Conservation (phyloP, 495 filamentous ascomycete species). For the Rusavskia elegans region DNA sequence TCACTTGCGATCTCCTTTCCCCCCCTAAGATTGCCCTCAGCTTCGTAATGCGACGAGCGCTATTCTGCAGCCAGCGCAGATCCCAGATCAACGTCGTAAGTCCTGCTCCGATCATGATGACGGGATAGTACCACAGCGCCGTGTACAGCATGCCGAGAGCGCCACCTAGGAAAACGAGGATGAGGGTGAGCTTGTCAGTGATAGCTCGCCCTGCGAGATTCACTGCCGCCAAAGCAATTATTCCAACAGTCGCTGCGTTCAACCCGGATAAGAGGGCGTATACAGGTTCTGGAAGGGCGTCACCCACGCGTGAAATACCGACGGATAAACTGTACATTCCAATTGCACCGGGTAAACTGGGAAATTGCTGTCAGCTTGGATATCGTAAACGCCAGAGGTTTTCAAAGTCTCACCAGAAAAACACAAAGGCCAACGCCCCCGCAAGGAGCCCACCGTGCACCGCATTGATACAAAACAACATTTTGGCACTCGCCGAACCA, state of each 20-base stretch:
- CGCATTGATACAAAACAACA: slow-evolving; percentile 58
- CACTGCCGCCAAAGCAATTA: slow-evolving; percentile 64
- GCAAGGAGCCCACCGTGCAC: slow-evolving; percentile 47
- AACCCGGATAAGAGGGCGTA: slow-evolving; percentile 67
- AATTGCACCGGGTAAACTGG: slow-evolving; percentile 55
- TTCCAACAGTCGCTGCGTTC: slow-evolving; percentile 64
- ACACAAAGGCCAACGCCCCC: slow-evolving; percentile 46
- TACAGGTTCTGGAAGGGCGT: slow-evolving; percentile 44
- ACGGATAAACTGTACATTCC: slow-evolving; percentile 61
- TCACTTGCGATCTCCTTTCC: not conserved
- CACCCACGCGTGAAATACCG: slow-evolving; percentile 45
- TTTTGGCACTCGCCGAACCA: slow-evolving; percentile 66
- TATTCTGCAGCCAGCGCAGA: slow-evolving; percentile 5
- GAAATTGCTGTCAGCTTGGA: slow-evolving; percentile 37
- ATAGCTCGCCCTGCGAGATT: slow-evolving; percentile 61
- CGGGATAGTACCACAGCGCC: slow-evolving; percentile 70
- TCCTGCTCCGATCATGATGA: slow-evolving; percentile 48
- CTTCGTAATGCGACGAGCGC: not conserved
- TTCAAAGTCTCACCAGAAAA: slow-evolving; percentile 42
- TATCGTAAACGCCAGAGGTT: slow-evolving; percentile 32
- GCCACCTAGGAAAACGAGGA: slow-evolving; percentile 54
- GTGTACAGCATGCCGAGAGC: slow-evolving; percentile 60
- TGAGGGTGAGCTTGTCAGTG: slow-evolving; percentile 50
- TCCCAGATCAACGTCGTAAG: slow-evolving; percentile 44
- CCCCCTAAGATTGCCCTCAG: not conserved